phyloP scores from a whole-genome alignment of 1,139 yeast genomes.

The Candida mesenterica region DNA sequence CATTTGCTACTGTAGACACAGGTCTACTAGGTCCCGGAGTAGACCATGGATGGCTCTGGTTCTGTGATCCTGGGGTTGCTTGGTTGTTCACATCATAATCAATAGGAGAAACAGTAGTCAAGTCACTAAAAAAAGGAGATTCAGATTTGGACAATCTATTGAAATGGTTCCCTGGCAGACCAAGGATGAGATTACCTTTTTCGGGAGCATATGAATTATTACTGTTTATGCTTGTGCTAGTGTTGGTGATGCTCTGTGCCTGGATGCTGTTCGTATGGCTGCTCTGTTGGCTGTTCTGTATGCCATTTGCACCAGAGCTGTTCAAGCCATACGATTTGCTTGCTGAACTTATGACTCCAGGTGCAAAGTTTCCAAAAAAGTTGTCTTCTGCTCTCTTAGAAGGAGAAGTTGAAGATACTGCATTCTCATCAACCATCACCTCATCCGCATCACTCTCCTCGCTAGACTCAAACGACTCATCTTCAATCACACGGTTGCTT shows the following conservation, averaged over 20 bases:
- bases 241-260: background rate
- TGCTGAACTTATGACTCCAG: background rate
- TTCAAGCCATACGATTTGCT: background rate
- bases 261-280: background rate
- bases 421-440: slow-evolving; percentile 17
- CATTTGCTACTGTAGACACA: background rate
- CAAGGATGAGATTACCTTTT: background rate
- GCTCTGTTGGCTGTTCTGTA: too few relatives aligned
- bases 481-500: slow-evolving; percentile 8
- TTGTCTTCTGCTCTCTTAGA: background rate
- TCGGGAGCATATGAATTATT: background rate
- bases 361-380: background rate
- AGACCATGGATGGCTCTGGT: slow-evolving; percentile 1
- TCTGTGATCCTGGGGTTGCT: background rate
- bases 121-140: slow-evolving; percentile 30
- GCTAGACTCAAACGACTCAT: slow-evolving; percentile 9
- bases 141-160: slow-evolving; percentile 20
- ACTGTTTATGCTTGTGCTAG: too few relatives aligned
- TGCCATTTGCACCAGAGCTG: too few relatives aligned
- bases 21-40: slow-evolving; percentile 1
- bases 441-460: slow-evolving; percentile 43
- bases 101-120: slow-evolving; percentile 21
- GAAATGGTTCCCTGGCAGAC: slow-evolving; percentile 1
- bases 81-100: slow-evolving; percentile 16
- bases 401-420: background rate